These are phyloP conservation scores for Skeletonema potamos DNA, from an alignment of 108 stramenopile species.

Conservation along the genomic window DNA sequence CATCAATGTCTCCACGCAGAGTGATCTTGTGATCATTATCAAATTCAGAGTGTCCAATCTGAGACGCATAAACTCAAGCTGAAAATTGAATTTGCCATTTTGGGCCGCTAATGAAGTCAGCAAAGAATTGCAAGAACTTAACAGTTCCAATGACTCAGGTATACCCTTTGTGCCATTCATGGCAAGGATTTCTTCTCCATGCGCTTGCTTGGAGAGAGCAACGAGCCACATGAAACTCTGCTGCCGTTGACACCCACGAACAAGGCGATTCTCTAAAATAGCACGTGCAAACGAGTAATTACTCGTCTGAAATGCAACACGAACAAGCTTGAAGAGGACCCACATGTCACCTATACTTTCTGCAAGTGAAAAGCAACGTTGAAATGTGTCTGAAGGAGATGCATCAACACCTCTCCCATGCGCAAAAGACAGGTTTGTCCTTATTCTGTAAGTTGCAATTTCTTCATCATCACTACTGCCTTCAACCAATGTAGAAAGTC, in stretches of 20 bases:
- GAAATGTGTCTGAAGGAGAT: background rate
- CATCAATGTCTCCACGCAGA: constrained; percentile 11
- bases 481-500: background rate
- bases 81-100: constrained; percentile 23
- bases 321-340: constrained; percentile 27
- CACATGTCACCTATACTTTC: constrained; percentile 4
- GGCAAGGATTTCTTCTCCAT: constrained; percentile 19
- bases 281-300: constrained; percentile 17
- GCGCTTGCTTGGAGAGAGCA: constrained; percentile 9
- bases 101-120: constrained; percentile 12
- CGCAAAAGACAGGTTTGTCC: constrained; percentile 12
- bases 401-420: background rate
- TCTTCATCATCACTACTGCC: background rate
- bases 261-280: constrained; percentile 12
- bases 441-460: constrained; percentile 4
- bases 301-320: constrained; percentile 9
- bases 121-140: constrained; percentile 11
- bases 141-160: constrained; percentile 1
- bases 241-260: constrained; percentile 9
- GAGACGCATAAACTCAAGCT: constrained; percentile 7
- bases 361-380: background rate
- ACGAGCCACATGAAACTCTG: constrained; percentile 19
- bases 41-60: constrained; percentile 25
- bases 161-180: constrained; percentile 8
- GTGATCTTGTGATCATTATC: background rate